A percentile compares a stretch with the other conserved stretches of the same genome.
phyloP scores from a whole-genome alignment of 75 land plant species.

The Selaginella moellendorffii region DNA sequence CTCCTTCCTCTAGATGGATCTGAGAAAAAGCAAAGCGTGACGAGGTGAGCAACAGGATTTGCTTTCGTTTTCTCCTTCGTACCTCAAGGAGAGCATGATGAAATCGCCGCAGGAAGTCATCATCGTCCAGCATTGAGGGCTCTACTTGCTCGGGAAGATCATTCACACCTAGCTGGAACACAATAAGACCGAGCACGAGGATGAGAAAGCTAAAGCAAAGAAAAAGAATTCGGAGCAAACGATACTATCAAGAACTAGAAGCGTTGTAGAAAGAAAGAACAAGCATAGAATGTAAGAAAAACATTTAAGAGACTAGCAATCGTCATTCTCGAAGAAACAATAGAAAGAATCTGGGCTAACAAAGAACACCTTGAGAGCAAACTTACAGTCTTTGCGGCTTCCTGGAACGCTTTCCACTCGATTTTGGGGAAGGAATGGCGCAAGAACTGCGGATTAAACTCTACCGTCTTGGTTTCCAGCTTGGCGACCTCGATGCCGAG shows the following conservation, averaged over 20 bases:
- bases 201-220: no score
- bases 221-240: background rate
- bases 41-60: background rate
- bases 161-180: conserved; percentile 31
- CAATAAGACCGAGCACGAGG: background rate
- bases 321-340: no score
- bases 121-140: conserved; percentile 43
- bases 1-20: conserved; percentile 78
- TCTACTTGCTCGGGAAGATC: conserved; percentile 69
- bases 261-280: no score
- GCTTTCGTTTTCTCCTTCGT: no score
- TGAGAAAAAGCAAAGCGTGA: background rate
- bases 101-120: conserved; percentile 41
- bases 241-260: background rate
- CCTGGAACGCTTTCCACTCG: conserved; percentile 69
- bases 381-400: conserved; percentile 30
- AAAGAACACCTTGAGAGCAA: no score
- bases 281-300: no score
- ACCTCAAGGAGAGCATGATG: conserved; percentile 81
- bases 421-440: conserved; percentile 47
- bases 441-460: conserved; percentile 59
- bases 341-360: background rate
- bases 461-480: conserved; percentile 43
- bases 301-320: no score
- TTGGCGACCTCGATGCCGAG: conserved; percentile 44